phyloP scores from a whole-genome alignment of 1,284 basidiomycete genomes.

The Sphagnurus paluster region DNA sequence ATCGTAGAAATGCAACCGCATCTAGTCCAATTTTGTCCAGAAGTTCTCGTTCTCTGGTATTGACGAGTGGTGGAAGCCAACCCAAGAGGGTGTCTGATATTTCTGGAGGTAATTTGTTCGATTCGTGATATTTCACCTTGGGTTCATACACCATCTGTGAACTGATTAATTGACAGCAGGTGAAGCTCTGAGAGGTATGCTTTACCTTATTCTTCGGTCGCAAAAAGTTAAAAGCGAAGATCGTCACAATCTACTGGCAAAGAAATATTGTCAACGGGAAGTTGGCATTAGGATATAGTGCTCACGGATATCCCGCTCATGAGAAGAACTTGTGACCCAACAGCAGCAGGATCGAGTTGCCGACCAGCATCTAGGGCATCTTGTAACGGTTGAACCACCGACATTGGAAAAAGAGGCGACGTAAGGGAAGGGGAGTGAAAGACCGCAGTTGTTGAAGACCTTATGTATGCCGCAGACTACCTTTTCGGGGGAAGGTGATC shows the following conservation, averaged over 20 bases:
- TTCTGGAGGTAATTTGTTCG: conserved; percentile 76
- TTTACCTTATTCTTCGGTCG: conserved; percentile 77
- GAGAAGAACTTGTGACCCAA: conserved; percentile 75
- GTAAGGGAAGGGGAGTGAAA: background rate
- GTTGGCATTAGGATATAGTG: conserved; percentile 10
- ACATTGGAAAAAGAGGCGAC: background rate
- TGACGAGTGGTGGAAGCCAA: conserved; percentile 87
- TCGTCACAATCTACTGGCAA: conserved; percentile 51
- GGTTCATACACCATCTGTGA: conserved; percentile 71
- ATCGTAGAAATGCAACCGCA: conserved; percentile 90
- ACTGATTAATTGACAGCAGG: conserved; percentile 3
- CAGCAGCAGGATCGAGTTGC: conserved; percentile 58
- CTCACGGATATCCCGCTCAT: conserved; percentile 69
- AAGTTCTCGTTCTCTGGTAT: conserved; percentile 85
- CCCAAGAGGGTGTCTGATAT: conserved; percentile 83
- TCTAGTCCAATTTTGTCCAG: conserved; percentile 92
- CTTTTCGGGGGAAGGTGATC: no score
- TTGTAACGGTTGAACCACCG: conserved; percentile 4
- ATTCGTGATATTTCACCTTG: conserved; percentile 86
- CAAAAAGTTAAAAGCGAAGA: conserved; percentile 75
- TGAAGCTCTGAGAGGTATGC: conserved; percentile 6
- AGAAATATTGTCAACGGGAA: conserved; percentile 5
- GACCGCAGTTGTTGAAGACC: background rate
- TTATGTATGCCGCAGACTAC: conserved; percentile 4
- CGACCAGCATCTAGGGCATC: conserved; percentile 7